phyloP scores from a whole-genome alignment of 306 rosid genomes.

The Urtica urens region DNA sequence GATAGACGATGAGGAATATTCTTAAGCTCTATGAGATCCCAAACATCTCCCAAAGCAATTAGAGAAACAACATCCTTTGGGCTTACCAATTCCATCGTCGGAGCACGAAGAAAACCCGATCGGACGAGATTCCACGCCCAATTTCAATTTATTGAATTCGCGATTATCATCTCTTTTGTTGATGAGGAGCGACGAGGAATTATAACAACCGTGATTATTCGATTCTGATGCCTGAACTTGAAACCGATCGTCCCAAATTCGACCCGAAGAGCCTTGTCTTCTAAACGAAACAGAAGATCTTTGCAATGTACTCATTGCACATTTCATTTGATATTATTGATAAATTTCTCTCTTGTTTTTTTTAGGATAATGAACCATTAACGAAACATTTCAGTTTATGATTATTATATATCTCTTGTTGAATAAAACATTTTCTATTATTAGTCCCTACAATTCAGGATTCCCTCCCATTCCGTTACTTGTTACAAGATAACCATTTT shows the following conservation, averaged over 20 bases:
- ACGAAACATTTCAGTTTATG: no score
- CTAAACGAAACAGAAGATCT: constrained; percentile 58
- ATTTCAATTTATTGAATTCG: constrained; percentile 3
- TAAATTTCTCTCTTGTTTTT: background rate
- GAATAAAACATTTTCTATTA: no score
- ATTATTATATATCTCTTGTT: no score
- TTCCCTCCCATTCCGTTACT: no score
- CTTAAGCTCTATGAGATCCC: constrained; percentile 22
- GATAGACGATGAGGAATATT: constrained; percentile 1
- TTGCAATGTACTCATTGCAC: constrained; percentile 38
- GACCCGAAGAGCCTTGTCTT: constrained; percentile 80
- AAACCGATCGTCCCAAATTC: constrained; percentile 43
- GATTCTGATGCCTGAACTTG: constrained; percentile 4
- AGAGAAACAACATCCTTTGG: constrained; percentile 25
- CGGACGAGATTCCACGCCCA: constrained; percentile 3
- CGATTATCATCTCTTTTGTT: constrained; percentile 6
- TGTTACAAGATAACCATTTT: no score
- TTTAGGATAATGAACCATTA: no score
- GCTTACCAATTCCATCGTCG: constrained; percentile 16
- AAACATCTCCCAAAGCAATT: constrained; percentile 35
- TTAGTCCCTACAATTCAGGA: no score
- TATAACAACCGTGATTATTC: constrained; percentile 9
- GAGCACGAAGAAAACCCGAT: constrained; percentile 8
- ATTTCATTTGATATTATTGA: background rate
- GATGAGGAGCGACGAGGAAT: background rate